These are phyloP conservation scores for Nicotiana paniculata DNA, from an alignment of 257 asterid species.

Conservation along the genomic window DNA sequence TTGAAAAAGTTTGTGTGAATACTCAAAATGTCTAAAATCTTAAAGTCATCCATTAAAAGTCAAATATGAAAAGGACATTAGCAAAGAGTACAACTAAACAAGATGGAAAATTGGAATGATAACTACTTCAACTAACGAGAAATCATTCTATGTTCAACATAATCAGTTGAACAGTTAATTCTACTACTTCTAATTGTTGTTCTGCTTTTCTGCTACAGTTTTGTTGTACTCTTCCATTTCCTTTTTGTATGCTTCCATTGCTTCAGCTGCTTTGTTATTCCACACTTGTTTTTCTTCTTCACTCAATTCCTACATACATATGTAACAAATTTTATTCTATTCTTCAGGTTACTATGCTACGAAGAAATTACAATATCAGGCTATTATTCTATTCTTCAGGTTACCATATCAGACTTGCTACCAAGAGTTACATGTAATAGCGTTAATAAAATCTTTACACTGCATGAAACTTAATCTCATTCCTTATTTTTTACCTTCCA, in stretches of 20 bases:
- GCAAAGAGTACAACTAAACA: neutral
- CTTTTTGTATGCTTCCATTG: conserved; percentile 74
- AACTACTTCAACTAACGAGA: neutral
- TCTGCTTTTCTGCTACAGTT: conserved; percentile 36
- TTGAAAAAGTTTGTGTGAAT: neutral
- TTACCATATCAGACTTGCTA: no score
- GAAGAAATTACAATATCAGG: no score
- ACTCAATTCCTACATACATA: conserved; percentile 41
- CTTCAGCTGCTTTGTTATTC: conserved; percentile 64
- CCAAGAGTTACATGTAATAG: no score
- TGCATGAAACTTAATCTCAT: no score
- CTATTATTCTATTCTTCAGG: no score
- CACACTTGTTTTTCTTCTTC: conserved; percentile 66
- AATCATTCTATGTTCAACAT: conserved; percentile 41
- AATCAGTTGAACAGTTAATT: conserved; percentile 41
- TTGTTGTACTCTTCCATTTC: conserved; percentile 71
- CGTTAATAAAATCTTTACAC: no score
- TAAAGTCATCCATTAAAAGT: neutral
- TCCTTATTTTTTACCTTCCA: conserved; percentile 55
- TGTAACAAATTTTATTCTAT: no score
- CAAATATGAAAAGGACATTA: neutral
- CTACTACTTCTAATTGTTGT: neutral
- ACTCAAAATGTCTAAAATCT: neutral
- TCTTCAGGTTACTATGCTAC: no score
- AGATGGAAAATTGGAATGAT: neutral